Evolutionary conservation across 2,329 filamentous ascomycete genomes (phyloP), one percentile per base, ranked within the genome.

Genomic region (Zymoseptoria pseudotritici): DNA sequence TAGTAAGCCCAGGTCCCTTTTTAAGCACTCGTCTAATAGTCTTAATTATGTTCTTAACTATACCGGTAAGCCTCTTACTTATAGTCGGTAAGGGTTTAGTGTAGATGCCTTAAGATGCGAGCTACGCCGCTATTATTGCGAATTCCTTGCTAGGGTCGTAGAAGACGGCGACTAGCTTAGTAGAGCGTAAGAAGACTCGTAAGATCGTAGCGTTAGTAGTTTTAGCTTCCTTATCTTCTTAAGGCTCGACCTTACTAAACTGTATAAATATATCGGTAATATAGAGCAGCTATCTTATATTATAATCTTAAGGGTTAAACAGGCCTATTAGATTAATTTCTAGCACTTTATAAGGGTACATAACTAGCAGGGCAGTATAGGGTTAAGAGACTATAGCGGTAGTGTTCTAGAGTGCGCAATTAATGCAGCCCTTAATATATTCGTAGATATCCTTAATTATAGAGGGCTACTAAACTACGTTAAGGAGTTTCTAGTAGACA

Each of bases 71-170:
- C 3, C n/a, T 5, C 53, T 55, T 55, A 31, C 3, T 4, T 8
- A 5, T 29, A 5, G 20, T 55, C 8, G 19, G 53, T 13, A 21
- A 21, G 11, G 17, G 22, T 29, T 31, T 55, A 10, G n/a, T 42
- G 5, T 36, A 19, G 21, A 55, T 55, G 42, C 10, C 53, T 9
- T 21, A 21, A n/a, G 11, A 29, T 9, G 6, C 20, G 13, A 53
- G 21, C 19, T 21, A 53, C 22, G 22, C 20, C 3, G 8, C 26
- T 13, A 24, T 53, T 24, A 53, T 19, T 31, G 19, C 53, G 29
- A 55, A 55, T 13, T 55, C 29, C 19, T 19, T 55, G n/a, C 53
- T 36, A 31, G 26, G 53, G 20, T 55, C n/a, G n/a, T 55, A 55
- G 3, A 55, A 55, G 6, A 55, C 4, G 9, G 29, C 20, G 5